Conservation (phyloP, 768 basidiomycete genomes). For the Tephrocybe sp. region DNA sequence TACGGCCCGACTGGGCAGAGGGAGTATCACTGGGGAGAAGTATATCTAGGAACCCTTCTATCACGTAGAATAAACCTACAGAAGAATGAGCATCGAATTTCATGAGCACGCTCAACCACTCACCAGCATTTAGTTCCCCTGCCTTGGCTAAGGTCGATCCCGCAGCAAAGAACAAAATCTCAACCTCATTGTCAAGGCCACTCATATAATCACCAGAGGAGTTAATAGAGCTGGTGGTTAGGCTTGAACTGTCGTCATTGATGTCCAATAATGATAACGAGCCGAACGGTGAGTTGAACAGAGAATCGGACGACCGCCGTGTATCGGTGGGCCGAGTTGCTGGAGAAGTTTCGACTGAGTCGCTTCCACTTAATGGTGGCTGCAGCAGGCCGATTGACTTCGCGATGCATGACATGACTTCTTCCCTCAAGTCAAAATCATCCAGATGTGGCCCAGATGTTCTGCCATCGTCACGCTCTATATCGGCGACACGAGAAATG, state of each 20-base stretch:
- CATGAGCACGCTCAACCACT: constrained; percentile 8
- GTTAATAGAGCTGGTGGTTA: constrained; percentile 58
- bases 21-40: constrained; percentile 57
- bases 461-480: constrained; percentile 20
- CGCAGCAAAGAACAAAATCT: constrained; percentile 90
- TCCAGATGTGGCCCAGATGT: constrained; percentile 41
- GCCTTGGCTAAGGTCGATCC: constrained; percentile 86
- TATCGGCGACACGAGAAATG: constrained; percentile 29
- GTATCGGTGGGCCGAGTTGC: constrained; percentile 47
- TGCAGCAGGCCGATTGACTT: constrained; percentile 95
- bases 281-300: constrained; percentile 67
- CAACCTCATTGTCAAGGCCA: constrained; percentile 94
- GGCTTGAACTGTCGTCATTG: constrained; percentile 68
- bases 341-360: constrained; percentile 69
- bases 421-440: constrained; percentile 93
- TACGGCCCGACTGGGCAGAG: constrained; percentile 20
- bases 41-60: constrained; percentile 95
- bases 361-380: constrained; percentile 71
- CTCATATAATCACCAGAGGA: constrained; percentile 62
- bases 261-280: constrained; percentile 72
- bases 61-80: constrained; percentile 86
- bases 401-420: constrained; percentile 96
- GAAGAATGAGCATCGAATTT: constrained; percentile 5
- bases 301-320: constrained; percentile 35
- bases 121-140: constrained; percentile 87